A percentile compares a stretch with the other conserved stretches of the same genome.
Evolutionary conservation across 2,329 filamentous ascomycete genomes (phyloP).

Genomic region (Colletotrichum gigasporum): DNA sequence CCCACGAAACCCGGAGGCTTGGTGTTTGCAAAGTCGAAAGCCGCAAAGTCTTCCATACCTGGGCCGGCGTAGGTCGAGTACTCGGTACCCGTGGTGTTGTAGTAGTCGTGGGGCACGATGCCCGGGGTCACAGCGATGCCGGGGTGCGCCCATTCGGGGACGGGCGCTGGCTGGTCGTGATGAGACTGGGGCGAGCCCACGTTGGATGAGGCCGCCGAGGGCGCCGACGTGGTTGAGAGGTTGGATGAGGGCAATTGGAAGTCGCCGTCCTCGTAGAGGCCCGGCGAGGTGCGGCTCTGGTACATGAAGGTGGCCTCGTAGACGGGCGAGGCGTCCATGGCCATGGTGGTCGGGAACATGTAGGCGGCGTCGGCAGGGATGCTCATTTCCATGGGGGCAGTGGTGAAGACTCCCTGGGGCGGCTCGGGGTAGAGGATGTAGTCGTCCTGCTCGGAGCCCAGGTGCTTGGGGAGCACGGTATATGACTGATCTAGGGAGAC

Average conservation of each 20-base stretch:
- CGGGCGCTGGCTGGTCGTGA: constrained; percentile 64
- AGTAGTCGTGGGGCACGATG: constrained; percentile 68
- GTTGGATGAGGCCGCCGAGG: constrained; percentile 72
- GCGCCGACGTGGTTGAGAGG: constrained; percentile 68
- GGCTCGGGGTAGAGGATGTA: constrained; percentile 58
- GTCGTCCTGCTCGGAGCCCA: constrained; percentile 45
- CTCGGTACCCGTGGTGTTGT: constrained; percentile 60
- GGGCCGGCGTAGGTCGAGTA: constrained; percentile 62
- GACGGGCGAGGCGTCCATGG: constrained; percentile 55
- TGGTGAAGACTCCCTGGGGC: constrained; percentile 50
- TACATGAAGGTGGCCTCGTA: constrained; percentile 61
- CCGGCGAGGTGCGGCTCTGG: constrained; percentile 57
- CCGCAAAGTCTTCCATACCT: constrained; percentile 60
- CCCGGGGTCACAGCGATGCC: constrained; percentile 69
- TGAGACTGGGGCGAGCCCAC: constrained; percentile 74
- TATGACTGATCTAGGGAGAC: constrained; percentile 36
- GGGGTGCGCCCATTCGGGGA: constrained; percentile 67
- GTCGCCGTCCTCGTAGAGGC: constrained; percentile 62
- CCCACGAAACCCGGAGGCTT: constrained; percentile 64
- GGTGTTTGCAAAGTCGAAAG: constrained; percentile 57
- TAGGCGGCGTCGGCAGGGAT: constrained; percentile 57
- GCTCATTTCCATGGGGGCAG: constrained; percentile 57
- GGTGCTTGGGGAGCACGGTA: constrained; percentile 39
- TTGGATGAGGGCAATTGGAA: constrained; percentile 63
- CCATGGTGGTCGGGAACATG: constrained; percentile 51